These are phyloP conservation scores for Carex kokanica DNA, from an alignment of 176 grass and related monocot species.

Conservation along the genomic window DNA sequence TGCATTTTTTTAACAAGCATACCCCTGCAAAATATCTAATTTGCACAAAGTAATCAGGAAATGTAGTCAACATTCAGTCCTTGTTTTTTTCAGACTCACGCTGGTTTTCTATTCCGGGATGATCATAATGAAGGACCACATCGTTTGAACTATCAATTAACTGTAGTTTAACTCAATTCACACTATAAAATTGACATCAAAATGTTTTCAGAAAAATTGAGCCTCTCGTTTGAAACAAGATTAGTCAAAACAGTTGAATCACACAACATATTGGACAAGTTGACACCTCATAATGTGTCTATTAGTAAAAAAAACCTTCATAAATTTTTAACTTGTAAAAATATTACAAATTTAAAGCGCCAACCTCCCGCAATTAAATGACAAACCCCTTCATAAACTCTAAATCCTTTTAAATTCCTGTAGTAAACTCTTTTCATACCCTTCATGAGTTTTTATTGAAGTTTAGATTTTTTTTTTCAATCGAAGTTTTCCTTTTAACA, in stretches of 20 bases:
- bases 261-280: background rate
- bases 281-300: background rate
- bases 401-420: background rate
- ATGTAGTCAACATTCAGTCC: background rate
- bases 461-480: background rate
- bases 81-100: background rate
- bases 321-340: background rate
- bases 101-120: background rate
- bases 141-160: constrained; percentile 14
- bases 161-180: background rate
- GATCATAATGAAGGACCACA: background rate
- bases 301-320: background rate
- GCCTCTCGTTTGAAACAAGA: constrained; percentile 4
- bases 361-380: background rate
- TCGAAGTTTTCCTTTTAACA: background rate
- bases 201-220: constrained; percentile 7
- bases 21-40: background rate
- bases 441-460: background rate
- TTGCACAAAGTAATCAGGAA: background rate
- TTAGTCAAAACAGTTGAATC: constrained; percentile 17
- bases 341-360: background rate
- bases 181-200: background rate
- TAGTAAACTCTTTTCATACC: background rate
- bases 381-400: background rate
- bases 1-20: background rate